Conservation (phyloP, 108 stramenopile species). For the Cyclotella atomus region DNA sequence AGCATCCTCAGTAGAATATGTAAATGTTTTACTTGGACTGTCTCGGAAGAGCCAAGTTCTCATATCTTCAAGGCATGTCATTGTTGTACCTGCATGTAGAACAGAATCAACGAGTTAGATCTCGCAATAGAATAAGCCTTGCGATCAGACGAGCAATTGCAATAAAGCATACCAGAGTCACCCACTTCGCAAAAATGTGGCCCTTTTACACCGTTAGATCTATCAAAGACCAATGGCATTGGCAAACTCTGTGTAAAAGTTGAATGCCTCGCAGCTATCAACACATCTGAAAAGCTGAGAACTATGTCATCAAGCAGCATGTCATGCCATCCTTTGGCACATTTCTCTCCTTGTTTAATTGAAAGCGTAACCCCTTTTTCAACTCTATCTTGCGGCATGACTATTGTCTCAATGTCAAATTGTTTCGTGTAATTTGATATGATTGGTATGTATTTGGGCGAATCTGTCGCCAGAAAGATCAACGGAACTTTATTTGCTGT, state of each 20-base stretch:
- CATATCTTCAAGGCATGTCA: constrained; percentile 46
- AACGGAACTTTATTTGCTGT: constrained; percentile 22
- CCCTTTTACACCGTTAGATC: background rate
- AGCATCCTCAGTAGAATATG: constrained; percentile 2
- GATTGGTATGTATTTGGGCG: constrained; percentile 30
- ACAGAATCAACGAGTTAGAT: too few species aligned
- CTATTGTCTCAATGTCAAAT: constrained; percentile 17
- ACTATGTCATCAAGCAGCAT: constrained; percentile 57
- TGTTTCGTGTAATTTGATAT: constrained; percentile 11
- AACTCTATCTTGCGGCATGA: constrained; percentile 13
- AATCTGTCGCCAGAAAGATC: constrained; percentile 64
- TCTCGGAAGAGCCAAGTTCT: constrained; percentile 51
- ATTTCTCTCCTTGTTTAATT: background rate
- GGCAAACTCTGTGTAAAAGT: constrained; percentile 65
- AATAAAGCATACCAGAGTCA: constrained; percentile 18
- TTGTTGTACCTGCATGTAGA: constrained; percentile 25
- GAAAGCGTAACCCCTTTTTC: background rate
- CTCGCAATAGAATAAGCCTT: too few species aligned
- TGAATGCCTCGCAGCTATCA: constrained; percentile 52
- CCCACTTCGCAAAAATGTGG: constrained; percentile 51
- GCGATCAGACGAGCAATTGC: too few species aligned
- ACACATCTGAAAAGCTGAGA: constrained; percentile 53
- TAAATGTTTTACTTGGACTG: constrained; percentile 10
- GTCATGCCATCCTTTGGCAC: constrained; percentile 49
- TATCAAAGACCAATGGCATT: constrained; percentile 51